These are phyloP conservation scores for Mucor lusitanicus DNA, from an alignment of 371 early-diverging fungal genomes.

Conservation along the genomic window DNA sequence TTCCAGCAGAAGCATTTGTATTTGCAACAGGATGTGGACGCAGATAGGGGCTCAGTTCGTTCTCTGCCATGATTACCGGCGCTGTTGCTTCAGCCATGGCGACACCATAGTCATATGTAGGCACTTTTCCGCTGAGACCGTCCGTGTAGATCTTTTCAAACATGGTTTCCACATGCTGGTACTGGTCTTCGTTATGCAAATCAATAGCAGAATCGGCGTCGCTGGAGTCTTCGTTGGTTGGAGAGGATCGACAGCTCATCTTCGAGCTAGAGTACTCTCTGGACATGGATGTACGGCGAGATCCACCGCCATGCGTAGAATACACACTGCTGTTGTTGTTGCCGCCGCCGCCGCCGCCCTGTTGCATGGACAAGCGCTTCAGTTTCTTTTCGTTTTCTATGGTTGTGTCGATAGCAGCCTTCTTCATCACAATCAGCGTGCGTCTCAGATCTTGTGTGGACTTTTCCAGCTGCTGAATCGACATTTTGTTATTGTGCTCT, in stretches of 20 bases:
- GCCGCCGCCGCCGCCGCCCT: constrained; percentile 7
- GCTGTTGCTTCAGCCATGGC: constrained; percentile 2
- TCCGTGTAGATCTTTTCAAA: constrained; percentile 63
- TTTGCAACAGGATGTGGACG: constrained; percentile 7
- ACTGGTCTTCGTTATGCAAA: constrained; percentile 36
- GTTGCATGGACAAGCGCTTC: constrained; percentile 49
- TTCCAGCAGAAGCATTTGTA: not conserved
- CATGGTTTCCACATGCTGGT: constrained; percentile 43
- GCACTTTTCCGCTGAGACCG: constrained; percentile 38
- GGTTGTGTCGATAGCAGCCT: constrained; percentile 70
- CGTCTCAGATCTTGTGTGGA: constrained; percentile 65
- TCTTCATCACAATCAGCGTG: constrained; percentile 73
- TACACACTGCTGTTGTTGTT: not conserved
- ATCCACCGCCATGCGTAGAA: not conserved
- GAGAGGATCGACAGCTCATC: constrained; percentile 7
- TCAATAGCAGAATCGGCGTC: constrained; percentile 51
- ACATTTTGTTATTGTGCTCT: constrained; percentile 57
- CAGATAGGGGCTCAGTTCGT: constrained; percentile 19
- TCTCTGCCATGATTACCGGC: constrained; percentile 7
- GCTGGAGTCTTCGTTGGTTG: constrained; percentile 22
- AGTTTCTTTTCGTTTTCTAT: constrained; percentile 74
- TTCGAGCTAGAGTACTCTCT: constrained; percentile 40
- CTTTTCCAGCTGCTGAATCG: constrained; percentile 61
- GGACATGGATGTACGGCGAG: constrained; percentile 52
- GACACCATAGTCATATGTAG: constrained; percentile 20